phyloP scores from a whole-genome alignment of 768 basidiomycete species.

The Panaeolus papilionaceus region DNA sequence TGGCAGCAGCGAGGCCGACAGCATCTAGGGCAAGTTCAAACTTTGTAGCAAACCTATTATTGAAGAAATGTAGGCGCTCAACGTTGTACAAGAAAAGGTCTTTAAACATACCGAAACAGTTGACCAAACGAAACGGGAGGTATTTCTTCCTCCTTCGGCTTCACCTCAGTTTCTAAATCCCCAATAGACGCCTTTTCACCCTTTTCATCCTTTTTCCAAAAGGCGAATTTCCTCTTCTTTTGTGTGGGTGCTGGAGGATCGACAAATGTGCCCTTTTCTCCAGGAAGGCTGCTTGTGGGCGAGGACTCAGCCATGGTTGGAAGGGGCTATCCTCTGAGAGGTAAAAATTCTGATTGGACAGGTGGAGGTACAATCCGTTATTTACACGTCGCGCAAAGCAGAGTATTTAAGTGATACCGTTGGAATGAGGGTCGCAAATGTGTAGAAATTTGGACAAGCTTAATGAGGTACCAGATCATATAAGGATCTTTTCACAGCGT shows the following conservation, averaged over 20 bases:
- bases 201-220: conserved; percentile 40
- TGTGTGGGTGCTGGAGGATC: conserved; percentile 30
- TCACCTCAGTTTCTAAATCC: conserved; percentile 33
- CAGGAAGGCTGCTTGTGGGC: conserved; percentile 39
- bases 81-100: too few relatives aligned
- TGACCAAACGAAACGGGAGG: conserved; percentile 47
- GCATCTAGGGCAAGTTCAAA: conserved; percentile 70
- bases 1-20: conserved; percentile 76
- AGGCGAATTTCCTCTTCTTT: conserved; percentile 35
- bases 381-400: not conserved
- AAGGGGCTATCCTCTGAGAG: not conserved
- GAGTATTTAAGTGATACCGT: not conserved
- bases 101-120: conserved; percentile 52
- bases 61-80: conserved; percentile 4
- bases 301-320: conserved; percentile 49
- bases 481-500: not conserved
- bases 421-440: not conserved
- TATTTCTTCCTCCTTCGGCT: conserved; percentile 31
- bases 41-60: conserved; percentile 70
- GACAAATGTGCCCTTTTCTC: conserved; percentile 50
- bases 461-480: not conserved
- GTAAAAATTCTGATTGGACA: not conserved
- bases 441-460: not conserved
- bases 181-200: conserved; percentile 31
- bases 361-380: not conserved